Evolutionary conservation across 805 yeast species (phyloP).

Genomic region (Clavispora fructus): DNA sequence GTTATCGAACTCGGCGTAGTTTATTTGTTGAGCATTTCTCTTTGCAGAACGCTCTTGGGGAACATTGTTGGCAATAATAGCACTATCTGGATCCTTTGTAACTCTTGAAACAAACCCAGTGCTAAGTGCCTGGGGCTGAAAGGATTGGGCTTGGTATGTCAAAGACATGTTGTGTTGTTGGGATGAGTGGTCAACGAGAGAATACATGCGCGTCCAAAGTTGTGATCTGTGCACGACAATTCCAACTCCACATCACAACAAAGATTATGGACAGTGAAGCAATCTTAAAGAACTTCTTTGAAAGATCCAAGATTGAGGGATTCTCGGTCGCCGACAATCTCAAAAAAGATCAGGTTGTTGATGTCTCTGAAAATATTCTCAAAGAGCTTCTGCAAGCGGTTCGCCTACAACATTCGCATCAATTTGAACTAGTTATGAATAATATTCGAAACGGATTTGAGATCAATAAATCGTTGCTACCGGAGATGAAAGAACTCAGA

Average conservation of each 20-base stretch:
- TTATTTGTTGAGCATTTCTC: constrained; percentile 62
- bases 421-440: not conserved
- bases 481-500: not conserved
- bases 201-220: not conserved
- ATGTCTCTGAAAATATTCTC: not conserved
- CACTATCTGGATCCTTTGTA: constrained; percentile 60
- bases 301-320: not conserved
- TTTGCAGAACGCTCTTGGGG: constrained; percentile 76
- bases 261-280: constrained; percentile 6
- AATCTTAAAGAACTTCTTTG: constrained; percentile 5
- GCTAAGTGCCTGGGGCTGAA: constrained; percentile 71
- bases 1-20: constrained; percentile 77
- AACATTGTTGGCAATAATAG: constrained; percentile 61
- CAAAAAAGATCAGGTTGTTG: not conserved
- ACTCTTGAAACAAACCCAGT: constrained; percentile 72
- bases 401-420: not conserved
- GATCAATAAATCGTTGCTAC: not conserved
- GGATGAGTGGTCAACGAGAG: not conserved
- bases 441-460: not conserved
- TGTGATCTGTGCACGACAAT: constrained; percentile 3
- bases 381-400: not conserved
- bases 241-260: not conserved
- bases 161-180: constrained; percentile 8
- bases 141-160: constrained; percentile 14
- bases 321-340: not conserved